These are phyloP conservation scores for Claviceps humidiphila DNA, from an alignment of 2,329 filamentous ascomycete genomes.

Conservation along the genomic window DNA sequence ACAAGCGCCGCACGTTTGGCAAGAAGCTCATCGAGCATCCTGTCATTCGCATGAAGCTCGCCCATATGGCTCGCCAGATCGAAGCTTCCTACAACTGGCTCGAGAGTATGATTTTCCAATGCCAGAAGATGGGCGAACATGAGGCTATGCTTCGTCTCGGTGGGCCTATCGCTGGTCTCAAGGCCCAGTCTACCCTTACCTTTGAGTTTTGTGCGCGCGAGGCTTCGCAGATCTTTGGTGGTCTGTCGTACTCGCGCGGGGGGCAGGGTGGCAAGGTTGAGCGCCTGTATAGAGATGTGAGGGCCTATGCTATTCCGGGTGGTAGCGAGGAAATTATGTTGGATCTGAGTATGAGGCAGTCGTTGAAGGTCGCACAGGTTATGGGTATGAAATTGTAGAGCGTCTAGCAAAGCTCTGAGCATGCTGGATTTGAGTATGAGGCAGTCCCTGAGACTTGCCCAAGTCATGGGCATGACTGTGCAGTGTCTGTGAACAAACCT, in stretches of 20 bases:
- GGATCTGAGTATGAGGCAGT: conserved; percentile 87
- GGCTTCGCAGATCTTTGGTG: conserved; percentile 94
- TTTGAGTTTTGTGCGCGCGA: conserved; percentile 98
- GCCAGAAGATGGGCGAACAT: conserved; percentile 80
- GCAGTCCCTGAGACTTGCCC: too few relatives aligned
- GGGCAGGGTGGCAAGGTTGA: conserved; percentile 95
- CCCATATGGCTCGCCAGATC: conserved; percentile 96
- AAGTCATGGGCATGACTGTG: not conserved
- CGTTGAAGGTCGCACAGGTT: conserved; percentile 73
- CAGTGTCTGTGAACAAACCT: too few relatives aligned
- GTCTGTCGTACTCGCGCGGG: conserved; percentile 79
- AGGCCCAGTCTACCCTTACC: conserved; percentile 84
- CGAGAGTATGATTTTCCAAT: conserved; percentile 89
- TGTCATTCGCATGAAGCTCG: conserved; percentile 93
- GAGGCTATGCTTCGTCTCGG: conserved; percentile 95
- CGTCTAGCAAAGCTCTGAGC: too few relatives aligned
- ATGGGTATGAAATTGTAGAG: conserved; percentile 87
- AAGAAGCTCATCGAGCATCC: conserved; percentile 94
- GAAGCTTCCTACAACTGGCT: conserved; percentile 96
- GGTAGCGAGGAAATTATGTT: conserved; percentile 98
- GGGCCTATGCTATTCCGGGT: conserved; percentile 91
- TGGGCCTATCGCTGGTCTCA: conserved; percentile 83
- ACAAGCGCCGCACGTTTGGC: conserved; percentile 94
- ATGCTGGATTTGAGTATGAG: too few relatives aligned
- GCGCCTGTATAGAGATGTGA: conserved; percentile 84